Evolutionary conservation across 352 stramenopile genomes (phyloP), one percentile per base, ranked within the genome.

Genomic region (Globisporangium rhizosaccharum): DNA sequence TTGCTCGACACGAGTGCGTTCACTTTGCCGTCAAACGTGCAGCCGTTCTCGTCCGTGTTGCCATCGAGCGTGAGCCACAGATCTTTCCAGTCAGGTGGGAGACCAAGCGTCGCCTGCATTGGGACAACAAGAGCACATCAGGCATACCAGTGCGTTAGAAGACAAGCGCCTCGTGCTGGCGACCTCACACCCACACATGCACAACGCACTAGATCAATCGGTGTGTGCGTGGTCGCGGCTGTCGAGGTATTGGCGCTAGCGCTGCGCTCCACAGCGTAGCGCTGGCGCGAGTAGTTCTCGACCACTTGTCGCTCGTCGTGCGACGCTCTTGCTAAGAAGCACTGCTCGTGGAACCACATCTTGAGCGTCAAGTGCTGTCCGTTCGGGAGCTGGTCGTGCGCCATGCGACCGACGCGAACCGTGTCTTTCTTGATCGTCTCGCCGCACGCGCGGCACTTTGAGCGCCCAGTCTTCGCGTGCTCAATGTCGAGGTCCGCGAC

Each of bases 11-110:
- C 81, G 53, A 90, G 55, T 0, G 55, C 62, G 49, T 92, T 92
- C 8, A 58, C 62, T 37, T 73, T 72, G 20, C 79, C 82, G 47
- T 92, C 82, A 52, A 87, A 92, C 23, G 82, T 92, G 63, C 72
- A 81, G 0, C 82, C 82, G 20, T 92, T 92, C 47, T 85, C 71
- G 55, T 92, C 80, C 2, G 82, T 87, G 42, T 90, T 88, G 23
- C 78, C 79, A 9, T 61, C 57, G 12, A 90, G 72, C 0, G 64
- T 73, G 37, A 92, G 59, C 82, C 82, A 92, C 4, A 89, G 71
- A 47, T 92, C 82, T 18, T 68, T 86, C 82, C 82, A 92, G 0
- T 69, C 66, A 6, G 58, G 47, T 18, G 80, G 82, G 12, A 92
- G 56, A 0, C 80, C 82, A 6, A 76, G 59, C 6, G 73, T 76